Percentiles rank a stretch among this genome's conserved stretches.
Conservation (phyloP, 2,329 filamentous ascomycete genomes). For the Xylariaceae sp. region DNA sequence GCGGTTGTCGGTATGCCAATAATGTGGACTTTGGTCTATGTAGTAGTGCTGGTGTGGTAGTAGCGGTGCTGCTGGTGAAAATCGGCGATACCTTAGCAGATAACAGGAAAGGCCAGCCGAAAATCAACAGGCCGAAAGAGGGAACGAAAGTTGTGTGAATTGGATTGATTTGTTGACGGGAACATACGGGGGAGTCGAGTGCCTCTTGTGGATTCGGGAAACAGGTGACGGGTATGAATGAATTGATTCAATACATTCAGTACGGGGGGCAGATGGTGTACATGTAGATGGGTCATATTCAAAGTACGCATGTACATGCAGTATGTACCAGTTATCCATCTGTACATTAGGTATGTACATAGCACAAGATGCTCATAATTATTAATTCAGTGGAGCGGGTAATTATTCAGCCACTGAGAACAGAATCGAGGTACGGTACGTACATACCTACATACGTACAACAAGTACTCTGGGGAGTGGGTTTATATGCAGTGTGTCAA, state of each 20-base stretch:
- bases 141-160: constrained; percentile 1
- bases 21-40: constrained; percentile 21
- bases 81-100: constrained; percentile 5
- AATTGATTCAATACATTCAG: background rate
- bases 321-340: background rate
- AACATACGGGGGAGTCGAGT: background rate
- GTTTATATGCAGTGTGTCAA: background rate
- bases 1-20: constrained; percentile 30
- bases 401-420: background rate
- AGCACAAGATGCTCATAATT: background rate
- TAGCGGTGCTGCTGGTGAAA: background rate
- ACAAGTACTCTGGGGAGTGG: background rate
- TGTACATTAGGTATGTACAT: no score
- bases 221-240: background rate
- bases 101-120: constrained; percentile 20
- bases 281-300: background rate
- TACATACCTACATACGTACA: background rate
- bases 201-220: background rate
- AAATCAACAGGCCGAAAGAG: constrained; percentile 4
- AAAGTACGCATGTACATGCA: background rate
- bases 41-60: background rate
- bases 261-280: background rate
- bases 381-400: background rate
- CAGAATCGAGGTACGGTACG: background rate
- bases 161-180: constrained; percentile 7